Evolutionary conservation across 495 filamentous ascomycete genomes (phyloP), one percentile per base, ranked within the genome.

Genomic region (Penicillium pulvis): DNA sequence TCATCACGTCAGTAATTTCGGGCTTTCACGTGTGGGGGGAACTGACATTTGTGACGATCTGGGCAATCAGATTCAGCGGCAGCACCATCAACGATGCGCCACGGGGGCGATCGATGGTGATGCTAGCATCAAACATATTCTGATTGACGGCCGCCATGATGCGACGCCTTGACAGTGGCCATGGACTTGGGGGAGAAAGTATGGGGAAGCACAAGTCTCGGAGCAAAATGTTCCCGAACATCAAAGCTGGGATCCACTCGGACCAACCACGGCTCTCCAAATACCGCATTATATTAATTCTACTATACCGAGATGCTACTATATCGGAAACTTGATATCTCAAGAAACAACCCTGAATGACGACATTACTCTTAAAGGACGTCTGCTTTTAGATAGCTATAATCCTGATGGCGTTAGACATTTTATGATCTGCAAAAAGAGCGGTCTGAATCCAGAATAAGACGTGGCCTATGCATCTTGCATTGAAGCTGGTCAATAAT

Each of bases 61-160:
- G 71, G 42, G 75, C 81, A 56, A 87, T 79, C 49, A 87, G 63
- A 60, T 86, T 83, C 60, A 87, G 67, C 26, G 85, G 85, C 14
- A 87, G 69, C n/a, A 71, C 68, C 64, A 81, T 62, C 52, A 80
- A 53, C 51, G 72, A 72, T 5, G 70, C 68, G 19, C 67, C 71
- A 26, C 68, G 61, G 39, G 71, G 71, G 20, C 53, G 67, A 51
- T 77, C 72, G 10, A 59, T 63, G 28, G 56, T 56, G 55, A 80
- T 65, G 56, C 62, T 75, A 55, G 75, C 71, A 51, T 75, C 75
- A 55, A 81, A 80, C 73, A 81, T 80, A 50, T 78, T 79, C 61
- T 52, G 71, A 58, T 79, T 76, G 67, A 78, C 74, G 55, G 72
- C 60, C 71, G 73, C 74, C 78, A 81, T 78, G 62, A 70, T 72